Base-by-base conservation (phyloP, 805 yeast genomes). In the Ogataea trehaloabstinens region DNA sequence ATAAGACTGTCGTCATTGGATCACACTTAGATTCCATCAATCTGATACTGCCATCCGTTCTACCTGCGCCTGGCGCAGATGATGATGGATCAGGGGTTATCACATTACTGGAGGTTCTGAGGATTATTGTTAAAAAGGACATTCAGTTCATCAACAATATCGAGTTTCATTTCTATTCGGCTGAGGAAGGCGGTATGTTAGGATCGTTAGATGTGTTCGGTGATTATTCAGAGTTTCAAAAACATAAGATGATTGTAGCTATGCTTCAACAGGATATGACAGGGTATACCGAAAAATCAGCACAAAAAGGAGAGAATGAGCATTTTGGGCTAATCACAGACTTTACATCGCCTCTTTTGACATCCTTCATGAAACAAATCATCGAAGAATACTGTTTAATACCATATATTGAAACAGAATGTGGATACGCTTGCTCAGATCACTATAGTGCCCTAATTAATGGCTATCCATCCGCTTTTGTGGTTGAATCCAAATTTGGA, bases 241-340 rank as follows among this genome's bases (percentile, higher is more conserved):
- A 67, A n/a, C 65, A 67, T 21, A 65, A 64, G 33, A 66, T 72
- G 11, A 88, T 91, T 18, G 74, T 81, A 22, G 89, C 91, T 4
- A 84, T 91, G 95, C 67, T 91, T 29, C 96, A 91, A 63, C 95
- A 88, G 58, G 99, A 91, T 60, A 90, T 90, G 95, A 85, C 95
- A 2, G 96, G 96, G 0, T 86, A 71, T 56, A 75, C 82, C 2
- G 68, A 70, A 27, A 74, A 72, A 28, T 66, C 81, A 24, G 55
- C 63, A 28, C 76, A 71, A 46, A 63, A 47, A 20, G 82, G 73
- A 41, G 66, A 58, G 51, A 80, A 68, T 59, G 89, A 78, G 31
- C 80, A 78, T 57, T 73, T 90, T 51, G 97, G 96, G n/a, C 70
- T 91, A 31, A 76, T 89, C 42, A 74, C 78, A 2, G 96, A 88